Base-by-base conservation (phyloP, 768 basidiomycete genomes). In the Mycena galopus region DNA sequence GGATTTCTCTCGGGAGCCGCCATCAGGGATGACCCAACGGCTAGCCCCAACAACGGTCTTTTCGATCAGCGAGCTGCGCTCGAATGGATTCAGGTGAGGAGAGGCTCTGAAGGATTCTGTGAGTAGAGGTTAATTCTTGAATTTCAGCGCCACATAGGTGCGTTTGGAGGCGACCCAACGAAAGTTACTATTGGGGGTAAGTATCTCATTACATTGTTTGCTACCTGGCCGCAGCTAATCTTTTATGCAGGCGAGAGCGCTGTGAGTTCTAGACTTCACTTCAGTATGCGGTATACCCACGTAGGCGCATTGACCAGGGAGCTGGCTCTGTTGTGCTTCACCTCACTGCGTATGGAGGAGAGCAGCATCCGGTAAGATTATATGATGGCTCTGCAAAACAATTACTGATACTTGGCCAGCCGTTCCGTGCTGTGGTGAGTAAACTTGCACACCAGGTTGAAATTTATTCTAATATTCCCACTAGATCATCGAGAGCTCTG, bases 41-140 rank as follows among this genome's bases (percentile, higher is more conserved):
- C 82, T 10, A 77, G 79, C 61, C 74, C 79, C 6, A 84, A 84
- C 69, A 81, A 76, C 30, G 83, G 83, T 21, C 71, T 85, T 1
- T 71, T 82, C 29, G 84, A 85, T 72, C 82, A 84, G 65, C 79
- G 83, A 14, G 81, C 79, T 0, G 79, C 78, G 0, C 67, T 84
- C n/a, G 79, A 82, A 47, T 84, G 83, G 83, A 75, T 83, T 10
- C 80, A n/a, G n/a, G n/a, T n/a, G n/a, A n/a, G n/a, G n/a, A n/a
- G n/a, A n/a, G n/a, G n/a, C n/a, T n/a, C n/a, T n/a, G n/a, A n/a
- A n/a, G n/a, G n/a, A n/a, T n/a, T n/a, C n/a, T n/a, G n/a, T n/a
- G n/a, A n/a, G n/a, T n/a, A n/a, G n/a, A n/a, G n/a, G n/a, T n/a
- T n/a, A n/a, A n/a, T n/a, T n/a, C n/a, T n/a, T n/a, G n/a, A n/a